Base-by-base conservation (phyloP, 345 rosid species). In the Brassica nigra region DNA sequence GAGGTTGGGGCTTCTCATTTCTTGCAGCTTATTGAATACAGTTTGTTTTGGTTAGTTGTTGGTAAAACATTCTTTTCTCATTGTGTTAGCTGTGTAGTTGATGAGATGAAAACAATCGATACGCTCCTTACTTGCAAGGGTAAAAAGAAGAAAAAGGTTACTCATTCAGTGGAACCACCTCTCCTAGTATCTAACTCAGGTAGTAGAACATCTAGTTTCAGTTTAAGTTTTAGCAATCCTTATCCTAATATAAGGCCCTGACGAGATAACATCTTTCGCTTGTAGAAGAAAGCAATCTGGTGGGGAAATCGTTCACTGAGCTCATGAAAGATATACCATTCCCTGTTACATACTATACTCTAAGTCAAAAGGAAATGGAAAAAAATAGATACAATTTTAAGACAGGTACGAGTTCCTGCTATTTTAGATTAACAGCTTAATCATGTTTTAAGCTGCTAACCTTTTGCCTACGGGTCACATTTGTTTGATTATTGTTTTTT, bases 21-120 rank as follows among this genome's bases (percentile, higher is more conserved):
- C 28, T 14, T 23, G 5, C 4, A 2, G 74, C 11, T 34, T 59
- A 9, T 59, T 37, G 7, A 47, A 55, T 34, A 55, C 54, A 8
- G 2, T 66, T 69, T 5, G 1, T 6, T 23, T 67, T 39, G 30
- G 52, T 29, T 58, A 18, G 4, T 16, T 63, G 33, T 61, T 61
- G 47, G 52, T 72, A 2, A 66, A 66, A 20, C 30, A 66, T 67
- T 39, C 2, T 76, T 63, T 72, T 71, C 76, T 76, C 68, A 8
- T 57, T 33, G 16, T 84, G 85, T 77, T 91, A 95, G 99, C 84
- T 91, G 91, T 88, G 84, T 85, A 76, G 85, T 92, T 80, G 99
- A 93, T 85, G 91, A 86, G 74, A 86, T 87, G 89, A 92, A 83
- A 82, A 93, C 97, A 0, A 77, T 95, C 62, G 96, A 95, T 34